Evolutionary conservation across 2,329 filamentous ascomycete genomes (phyloP).

Genomic region (Didymella lethalis): DNA sequence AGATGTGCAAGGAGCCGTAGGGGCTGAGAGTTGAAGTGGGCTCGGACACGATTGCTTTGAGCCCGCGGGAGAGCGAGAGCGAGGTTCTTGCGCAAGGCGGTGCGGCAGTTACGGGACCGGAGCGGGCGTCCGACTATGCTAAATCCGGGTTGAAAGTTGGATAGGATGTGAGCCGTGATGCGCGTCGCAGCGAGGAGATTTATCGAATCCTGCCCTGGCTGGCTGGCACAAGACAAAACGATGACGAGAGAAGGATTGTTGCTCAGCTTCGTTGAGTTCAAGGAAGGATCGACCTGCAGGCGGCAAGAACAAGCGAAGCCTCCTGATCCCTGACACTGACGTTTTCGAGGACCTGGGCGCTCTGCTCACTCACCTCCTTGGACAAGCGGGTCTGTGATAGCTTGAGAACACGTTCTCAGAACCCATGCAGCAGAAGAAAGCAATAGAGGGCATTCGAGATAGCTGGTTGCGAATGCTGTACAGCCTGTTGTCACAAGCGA

Average conservation of each 20-base stretch:
- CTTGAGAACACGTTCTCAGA: background rate
- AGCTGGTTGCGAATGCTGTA: background rate
- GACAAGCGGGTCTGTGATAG: background rate
- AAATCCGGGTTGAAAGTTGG: slow-evolving; percentile 8
- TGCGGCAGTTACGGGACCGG: slow-evolving; percentile 16
- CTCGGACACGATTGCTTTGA: slow-evolving; percentile 17
- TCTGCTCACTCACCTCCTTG: background rate
- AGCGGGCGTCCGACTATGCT: slow-evolving; percentile 11
- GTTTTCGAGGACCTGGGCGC: slow-evolving; percentile 4
- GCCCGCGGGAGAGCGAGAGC: slow-evolving; percentile 13
- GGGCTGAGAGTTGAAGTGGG: slow-evolving; percentile 14
- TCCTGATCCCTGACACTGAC: slow-evolving; percentile 21
- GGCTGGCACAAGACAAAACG: slow-evolving; percentile 14
- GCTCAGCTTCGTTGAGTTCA: slow-evolving; percentile 23
- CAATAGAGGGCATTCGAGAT: slow-evolving; percentile 1
- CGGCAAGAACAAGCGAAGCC: slow-evolving; percentile 19
- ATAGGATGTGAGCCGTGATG: background rate
- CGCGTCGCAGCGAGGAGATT: slow-evolving; percentile 10
- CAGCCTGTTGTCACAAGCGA: slow-evolving; percentile 15
- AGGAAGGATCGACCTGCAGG: slow-evolving; percentile 20
- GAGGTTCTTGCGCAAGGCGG: slow-evolving; percentile 17
- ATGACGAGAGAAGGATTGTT: slow-evolving; percentile 22
- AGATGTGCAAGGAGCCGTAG: slow-evolving; percentile 7
- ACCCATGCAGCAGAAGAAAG: slow-evolving; percentile 10
- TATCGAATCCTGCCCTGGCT: slow-evolving; percentile 16